Conservation (phyloP, 306 rosid genomes). For the Vigna reflexopilosa region DNA sequence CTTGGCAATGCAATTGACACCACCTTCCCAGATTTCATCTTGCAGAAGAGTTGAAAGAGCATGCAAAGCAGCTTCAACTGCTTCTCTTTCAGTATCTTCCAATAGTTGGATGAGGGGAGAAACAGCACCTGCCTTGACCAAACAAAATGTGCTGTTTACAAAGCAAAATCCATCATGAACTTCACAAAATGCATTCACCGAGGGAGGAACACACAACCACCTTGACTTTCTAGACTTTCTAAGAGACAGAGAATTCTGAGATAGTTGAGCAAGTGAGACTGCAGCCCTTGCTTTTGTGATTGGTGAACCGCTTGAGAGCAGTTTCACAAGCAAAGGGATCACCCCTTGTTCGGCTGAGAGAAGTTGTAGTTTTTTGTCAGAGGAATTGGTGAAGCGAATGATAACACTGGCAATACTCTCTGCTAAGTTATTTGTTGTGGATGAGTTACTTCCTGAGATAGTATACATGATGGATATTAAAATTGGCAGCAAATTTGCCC, state of each 20-base stretch:
- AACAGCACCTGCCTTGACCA: constrained; percentile 82
- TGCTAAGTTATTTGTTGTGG: constrained; percentile 42
- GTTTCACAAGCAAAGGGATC: constrained; percentile 76
- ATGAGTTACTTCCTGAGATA: constrained; percentile 48
- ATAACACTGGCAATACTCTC: constrained; percentile 64
- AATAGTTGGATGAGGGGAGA: constrained; percentile 65
- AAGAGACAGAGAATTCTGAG: constrained; percentile 73
- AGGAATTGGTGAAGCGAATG: constrained; percentile 74
- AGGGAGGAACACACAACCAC: constrained; percentile 75
- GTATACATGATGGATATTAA: constrained; percentile 62
- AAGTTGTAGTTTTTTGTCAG: constrained; percentile 77
- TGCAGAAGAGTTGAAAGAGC: constrained; percentile 80
- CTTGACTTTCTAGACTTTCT: constrained; percentile 57
- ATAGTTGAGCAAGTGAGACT: constrained; percentile 75
- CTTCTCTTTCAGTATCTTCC: constrained; percentile 71
- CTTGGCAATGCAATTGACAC: constrained; percentile 69
- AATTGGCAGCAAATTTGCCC: constrained; percentile 63
- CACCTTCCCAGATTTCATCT: constrained; percentile 81
- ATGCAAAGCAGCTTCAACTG: constrained; percentile 70
- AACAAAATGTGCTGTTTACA: constrained; percentile 75
- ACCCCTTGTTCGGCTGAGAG: constrained; percentile 78
- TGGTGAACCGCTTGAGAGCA: constrained; percentile 66
- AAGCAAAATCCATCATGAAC: constrained; percentile 76
- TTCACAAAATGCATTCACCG: constrained; percentile 65
- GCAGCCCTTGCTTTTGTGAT: constrained; percentile 78